These are phyloP conservation scores for Malus orientalis DNA, from an alignment of 306 rosid species.

Conservation along the genomic window DNA sequence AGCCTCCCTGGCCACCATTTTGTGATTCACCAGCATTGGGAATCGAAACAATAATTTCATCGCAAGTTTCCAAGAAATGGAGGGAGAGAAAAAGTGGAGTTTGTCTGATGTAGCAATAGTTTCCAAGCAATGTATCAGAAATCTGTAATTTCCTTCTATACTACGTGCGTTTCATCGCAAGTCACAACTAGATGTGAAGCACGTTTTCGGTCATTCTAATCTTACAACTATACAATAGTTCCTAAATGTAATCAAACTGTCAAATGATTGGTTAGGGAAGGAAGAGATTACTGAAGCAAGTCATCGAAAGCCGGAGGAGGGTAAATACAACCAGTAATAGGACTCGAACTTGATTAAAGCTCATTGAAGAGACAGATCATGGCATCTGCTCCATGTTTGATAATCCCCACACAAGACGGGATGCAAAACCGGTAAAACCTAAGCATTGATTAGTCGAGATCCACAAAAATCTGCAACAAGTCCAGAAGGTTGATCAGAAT, in stretches of 20 bases:
- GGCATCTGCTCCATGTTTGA: not conserved
- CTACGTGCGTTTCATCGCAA: not conserved
- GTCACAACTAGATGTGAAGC: not conserved
- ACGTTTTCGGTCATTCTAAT: not conserved
- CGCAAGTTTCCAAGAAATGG: too few species aligned
- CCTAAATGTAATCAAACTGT: not conserved
- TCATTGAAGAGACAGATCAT: not conserved
- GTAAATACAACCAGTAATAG: not conserved
- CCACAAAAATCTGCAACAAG: constrained; percentile 74
- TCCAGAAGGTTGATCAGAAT: constrained; percentile 16
- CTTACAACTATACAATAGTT: not conserved
- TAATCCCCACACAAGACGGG: not conserved
- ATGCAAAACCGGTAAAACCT: not conserved
- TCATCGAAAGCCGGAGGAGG: not conserved
- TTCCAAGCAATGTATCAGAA: not conserved
- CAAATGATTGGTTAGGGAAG: not conserved
- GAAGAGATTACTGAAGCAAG: not conserved
- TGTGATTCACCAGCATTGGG: too few species aligned
- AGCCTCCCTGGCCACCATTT: accelerated
- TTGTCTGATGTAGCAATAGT: not conserved
- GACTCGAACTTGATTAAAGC: not conserved
- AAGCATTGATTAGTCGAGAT: constrained; percentile 31
- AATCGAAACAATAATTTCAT: too few species aligned
- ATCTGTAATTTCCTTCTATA: not conserved
- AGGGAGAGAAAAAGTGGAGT: too few species aligned